Evolutionary conservation across 768 basidiomycete species (phyloP), one percentile per base, ranked within the genome.

Genomic region (Rhodosporidiobolus sp.): DNA sequence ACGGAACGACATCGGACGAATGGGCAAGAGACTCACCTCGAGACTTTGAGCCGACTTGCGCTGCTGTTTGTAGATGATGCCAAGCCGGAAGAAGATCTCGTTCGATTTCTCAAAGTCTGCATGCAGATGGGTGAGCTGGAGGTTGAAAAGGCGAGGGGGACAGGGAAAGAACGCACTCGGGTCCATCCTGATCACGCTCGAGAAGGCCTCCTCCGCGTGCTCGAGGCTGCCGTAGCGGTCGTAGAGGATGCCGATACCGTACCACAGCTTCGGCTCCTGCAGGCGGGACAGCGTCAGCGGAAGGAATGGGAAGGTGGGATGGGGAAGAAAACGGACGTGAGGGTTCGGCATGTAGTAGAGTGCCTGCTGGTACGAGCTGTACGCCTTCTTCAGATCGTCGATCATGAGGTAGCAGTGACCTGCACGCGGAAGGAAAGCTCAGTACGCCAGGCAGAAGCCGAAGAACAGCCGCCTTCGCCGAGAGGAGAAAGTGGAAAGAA

Each of bases 31-130:
- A 80, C 81, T 57, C 65, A 84, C 83, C 34, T 87, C 86, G 5
- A 99, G 85, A 19, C 89, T 90, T 20, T 93, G 90, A 3, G 87
- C 83, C 77, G 92, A 97, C 83, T 97, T 97, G 78, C 90, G 88
- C 80, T 98, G 95, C 79, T 97, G 95, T 83, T 99, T 98, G 86
- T 98, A 98, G 73, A 99, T 99, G 79, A 99, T 98, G 48, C 96
- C 96, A 22, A 99, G 86, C 46, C 96, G 88, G 84, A 98, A 99
- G 38, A 95, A 88, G 74, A 99, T 97, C 80, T 99, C 96, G 80
- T 98, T 97, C 56, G 94, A 90, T 84, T 97, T 97, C 84, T 97
- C 94, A 77, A 98, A 99, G 80, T 94, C 94, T 88, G 85, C 22
- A 34, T 26, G 32, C 30, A 4, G 49, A 24, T 6, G 45, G 32